These are phyloP conservation scores for Trypanosoma vivax DNA, from an alignment of 208 protist species.

Conservation along the genomic window DNA sequence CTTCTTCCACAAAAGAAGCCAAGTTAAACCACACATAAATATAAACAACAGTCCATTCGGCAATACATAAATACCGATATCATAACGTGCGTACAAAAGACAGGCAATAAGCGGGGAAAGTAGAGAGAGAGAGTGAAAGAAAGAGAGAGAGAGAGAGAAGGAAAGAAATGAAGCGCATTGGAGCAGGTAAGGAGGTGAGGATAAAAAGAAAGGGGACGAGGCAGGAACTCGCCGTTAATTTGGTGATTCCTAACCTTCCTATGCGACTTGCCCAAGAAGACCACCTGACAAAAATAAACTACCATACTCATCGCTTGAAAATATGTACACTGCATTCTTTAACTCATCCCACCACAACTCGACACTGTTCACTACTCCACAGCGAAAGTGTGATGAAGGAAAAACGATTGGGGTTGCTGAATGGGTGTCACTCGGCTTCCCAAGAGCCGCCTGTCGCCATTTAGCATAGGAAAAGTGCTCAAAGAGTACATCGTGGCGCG, in stretches of 20 bases:
- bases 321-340: slow-evolving; percentile 38
- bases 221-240: background rate
- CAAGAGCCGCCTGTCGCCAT: background rate
- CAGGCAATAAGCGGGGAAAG: background rate
- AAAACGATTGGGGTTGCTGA: background rate
- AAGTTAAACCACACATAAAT: slow-evolving; percentile 10
- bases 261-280: background rate
- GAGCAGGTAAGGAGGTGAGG: background rate
- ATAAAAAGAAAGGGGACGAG: slow-evolving; percentile 1
- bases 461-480: background rate
- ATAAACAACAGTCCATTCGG: background rate
- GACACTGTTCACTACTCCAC: slow-evolving; percentile 65
- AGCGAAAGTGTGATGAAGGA: slow-evolving; percentile 11
- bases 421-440: background rate
- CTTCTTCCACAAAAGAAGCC: slow-evolving; percentile 3
- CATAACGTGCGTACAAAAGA: background rate
- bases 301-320: slow-evolving; percentile 44
- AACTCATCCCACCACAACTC: slow-evolving; percentile 34
- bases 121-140: background rate
- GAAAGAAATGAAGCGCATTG: background rate
- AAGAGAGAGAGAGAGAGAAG: slow-evolving; percentile 1
- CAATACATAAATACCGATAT: background rate
- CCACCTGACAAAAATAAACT: slow-evolving; percentile 40
- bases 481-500: slow-evolving; percentile 2
- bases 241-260: background rate